Percentiles rank a stretch among this genome's conserved stretches.
Evolutionary conservation across 75 land plant genomes (phyloP).

Genomic region (Selaginella tamariscina): DNA sequence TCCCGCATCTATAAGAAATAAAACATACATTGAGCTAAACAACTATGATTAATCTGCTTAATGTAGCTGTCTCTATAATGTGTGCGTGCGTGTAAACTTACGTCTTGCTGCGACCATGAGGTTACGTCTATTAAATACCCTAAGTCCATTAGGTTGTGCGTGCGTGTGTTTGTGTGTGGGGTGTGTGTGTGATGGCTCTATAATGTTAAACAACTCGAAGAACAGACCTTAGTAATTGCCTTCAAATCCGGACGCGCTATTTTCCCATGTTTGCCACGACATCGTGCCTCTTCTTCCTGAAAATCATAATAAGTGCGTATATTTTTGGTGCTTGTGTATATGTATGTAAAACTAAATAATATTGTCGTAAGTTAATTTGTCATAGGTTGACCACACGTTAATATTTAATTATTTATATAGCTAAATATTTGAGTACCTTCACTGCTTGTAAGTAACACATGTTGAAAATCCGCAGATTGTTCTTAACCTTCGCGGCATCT

Average conservation of each 20-base stretch:
- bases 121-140: background rate
- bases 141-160: background rate
- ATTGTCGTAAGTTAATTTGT: no score
- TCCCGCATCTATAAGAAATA: background rate
- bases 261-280: background rate
- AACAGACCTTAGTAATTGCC: conserved; percentile 49
- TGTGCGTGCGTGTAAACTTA: background rate
- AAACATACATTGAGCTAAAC: background rate
- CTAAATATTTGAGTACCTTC: conserved; percentile 30
- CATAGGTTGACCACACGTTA: no score
- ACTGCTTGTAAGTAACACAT: conserved; percentile 50
- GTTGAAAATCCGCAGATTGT: conserved; percentile 50
- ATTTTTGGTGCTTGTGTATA: no score
- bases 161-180: background rate
- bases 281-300: conserved; percentile 18
- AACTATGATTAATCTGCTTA: background rate
- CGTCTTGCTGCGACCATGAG: background rate
- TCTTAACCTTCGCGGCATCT: conserved; percentile 29
- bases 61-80: background rate
- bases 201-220: background rate
- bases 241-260: conserved; percentile 60
- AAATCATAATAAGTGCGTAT: background rate
- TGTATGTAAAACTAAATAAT: background rate
- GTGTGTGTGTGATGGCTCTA: background rate
- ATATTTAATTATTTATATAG: background rate